phyloP scores from a whole-genome alignment of 345 rosid species.

The Syzygium jambos region DNA sequence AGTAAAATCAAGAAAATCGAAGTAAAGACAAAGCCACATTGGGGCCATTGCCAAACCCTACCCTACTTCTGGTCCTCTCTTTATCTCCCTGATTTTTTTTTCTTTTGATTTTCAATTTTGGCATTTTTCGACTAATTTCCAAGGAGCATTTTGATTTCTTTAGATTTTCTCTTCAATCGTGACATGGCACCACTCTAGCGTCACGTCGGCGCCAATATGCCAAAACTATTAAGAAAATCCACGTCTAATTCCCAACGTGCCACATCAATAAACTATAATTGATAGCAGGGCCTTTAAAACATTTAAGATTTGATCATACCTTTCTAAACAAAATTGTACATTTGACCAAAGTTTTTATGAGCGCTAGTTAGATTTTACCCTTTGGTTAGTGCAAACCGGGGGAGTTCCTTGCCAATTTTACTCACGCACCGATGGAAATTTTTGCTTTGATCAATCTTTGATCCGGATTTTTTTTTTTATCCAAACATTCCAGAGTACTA shows the following conservation, averaged over 20 bases:
- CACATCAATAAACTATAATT: neutral
- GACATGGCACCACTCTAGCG: neutral
- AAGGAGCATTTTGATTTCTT: neutral
- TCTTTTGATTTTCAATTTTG: neutral
- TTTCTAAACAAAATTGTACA: neutral
- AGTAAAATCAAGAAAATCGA: neutral
- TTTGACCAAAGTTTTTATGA: neutral
- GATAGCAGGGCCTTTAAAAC: neutral
- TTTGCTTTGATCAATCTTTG: neutral
- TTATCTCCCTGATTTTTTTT: neutral
- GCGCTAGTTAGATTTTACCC: neutral
- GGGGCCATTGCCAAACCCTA: neutral
- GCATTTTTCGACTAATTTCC: neutral
- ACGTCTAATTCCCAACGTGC: neutral
- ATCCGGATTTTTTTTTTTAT: too few species aligned
- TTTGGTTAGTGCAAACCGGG: neutral
- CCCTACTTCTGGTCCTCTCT: neutral
- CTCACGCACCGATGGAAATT: neutral
- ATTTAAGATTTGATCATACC: neutral
- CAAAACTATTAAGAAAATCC: neutral
- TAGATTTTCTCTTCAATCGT: neutral
- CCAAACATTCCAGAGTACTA: too few species aligned
- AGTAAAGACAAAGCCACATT: neutral
- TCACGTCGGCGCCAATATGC: neutral
- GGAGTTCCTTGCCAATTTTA: neutral